Base-by-base conservation (phyloP, 176 grass and related monocot genomes). In the Cymbopogon citratus region DNA sequence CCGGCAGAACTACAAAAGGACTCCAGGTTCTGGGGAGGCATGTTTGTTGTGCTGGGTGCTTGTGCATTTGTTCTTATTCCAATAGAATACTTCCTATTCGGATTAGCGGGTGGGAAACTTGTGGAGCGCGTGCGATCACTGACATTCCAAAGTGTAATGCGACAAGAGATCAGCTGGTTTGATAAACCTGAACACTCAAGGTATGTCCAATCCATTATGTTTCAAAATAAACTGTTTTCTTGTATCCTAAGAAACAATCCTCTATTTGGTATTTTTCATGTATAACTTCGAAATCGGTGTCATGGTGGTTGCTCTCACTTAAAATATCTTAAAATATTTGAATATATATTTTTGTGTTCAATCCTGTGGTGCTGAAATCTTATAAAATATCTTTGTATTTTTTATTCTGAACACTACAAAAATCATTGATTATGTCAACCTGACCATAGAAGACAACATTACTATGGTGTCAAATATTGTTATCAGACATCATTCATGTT, bases 21-120 rank as follows among this genome's bases (percentile, higher is more conserved):
- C 80, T 83, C 89, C 12, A 94, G 87, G 57, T 97, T 97, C 81
- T 94, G 89, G 94, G 87, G 91, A 81, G 59, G 86, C 43, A 97
- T 92, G 89, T 97, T 88, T 80, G 71, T 54, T 18, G 59, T 82
- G 18, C 36, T 97, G 33, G 94, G 78, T 7, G 65, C 51, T 39
- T 68, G 75, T 38, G 34, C 66, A 49, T 69, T 94, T 66, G 41
- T 81, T 61, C 49, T 77, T 13, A 83, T 94, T 40, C 85, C 91
- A 44, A 3, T 75, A 31, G 85, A 92, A 78, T 94, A 87, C 56
- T 92, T 84, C 87, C 75, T 97, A 4, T 97, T 97, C 82, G 87
- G 87, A 34, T 36, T 97, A 65, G 91, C 94, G 63, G 91, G 91
- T 7, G 94, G 85, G 11, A 94, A 92, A 69, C 87, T 97, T 67